These are phyloP conservation scores for Colletotrichum higginsianum DNA, from an alignment of 2,329 filamentous ascomycete genomes.

Conservation along the genomic window DNA sequence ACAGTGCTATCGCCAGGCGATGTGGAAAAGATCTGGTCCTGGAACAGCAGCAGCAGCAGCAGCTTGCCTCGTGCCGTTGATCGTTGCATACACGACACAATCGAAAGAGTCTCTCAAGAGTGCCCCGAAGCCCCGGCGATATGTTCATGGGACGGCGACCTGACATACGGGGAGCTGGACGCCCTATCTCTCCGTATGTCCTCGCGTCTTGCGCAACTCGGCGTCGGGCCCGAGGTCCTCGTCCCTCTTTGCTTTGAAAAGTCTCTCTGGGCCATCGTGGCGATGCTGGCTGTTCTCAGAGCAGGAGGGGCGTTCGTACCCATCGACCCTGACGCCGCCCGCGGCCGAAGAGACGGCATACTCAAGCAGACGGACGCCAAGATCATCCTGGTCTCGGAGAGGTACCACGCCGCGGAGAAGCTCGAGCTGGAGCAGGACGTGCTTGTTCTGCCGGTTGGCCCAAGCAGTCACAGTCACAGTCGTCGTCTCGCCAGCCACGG, in stretches of 20 bases:
- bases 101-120: conserved; percentile 19
- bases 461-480: neutral
- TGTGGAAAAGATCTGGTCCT: conserved; percentile 42
- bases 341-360: conserved; percentile 2
- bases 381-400: neutral
- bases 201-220: conserved; percentile 3
- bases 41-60: conserved; percentile 43
- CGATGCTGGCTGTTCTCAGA: conserved; percentile 46
- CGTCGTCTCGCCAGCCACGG: neutral
- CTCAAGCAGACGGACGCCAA: conserved; percentile 16
- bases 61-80: neutral
- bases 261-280: conserved; percentile 42
- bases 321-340: conserved; percentile 13
- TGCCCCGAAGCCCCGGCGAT: conserved; percentile 47
- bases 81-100: conserved; percentile 1
- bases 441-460: neutral
- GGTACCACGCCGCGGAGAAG: neutral
- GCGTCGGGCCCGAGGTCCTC: conserved; percentile 49
- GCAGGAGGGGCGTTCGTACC: conserved; percentile 47
- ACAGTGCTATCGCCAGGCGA: neutral
- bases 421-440: neutral
- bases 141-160: conserved; percentile 47
- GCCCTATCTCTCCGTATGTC: neutral
- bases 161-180: conserved; percentile 50
- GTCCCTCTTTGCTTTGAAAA: conserved; percentile 51